Evolutionary conservation across 768 basidiomycete species (phyloP).

Genomic region (Cystobasidiopsis lactophilus): DNA sequence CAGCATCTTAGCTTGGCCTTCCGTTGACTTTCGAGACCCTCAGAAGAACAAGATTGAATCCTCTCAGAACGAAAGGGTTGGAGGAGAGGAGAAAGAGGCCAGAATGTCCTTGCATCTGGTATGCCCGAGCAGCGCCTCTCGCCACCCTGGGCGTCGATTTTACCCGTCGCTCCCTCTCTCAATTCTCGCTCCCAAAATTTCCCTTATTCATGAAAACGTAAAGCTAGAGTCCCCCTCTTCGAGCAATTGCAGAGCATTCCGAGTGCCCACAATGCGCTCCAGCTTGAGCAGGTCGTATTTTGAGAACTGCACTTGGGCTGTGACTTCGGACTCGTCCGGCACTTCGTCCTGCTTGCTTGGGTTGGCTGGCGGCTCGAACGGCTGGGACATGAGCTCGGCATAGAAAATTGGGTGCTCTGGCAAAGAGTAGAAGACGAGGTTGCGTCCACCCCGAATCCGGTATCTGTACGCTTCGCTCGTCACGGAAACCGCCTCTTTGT

Average conservation of each 20-base stretch:
- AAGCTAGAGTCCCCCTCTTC: slow-evolving; percentile 23
- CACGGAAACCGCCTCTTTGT: not conserved
- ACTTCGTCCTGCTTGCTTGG: slow-evolving; percentile 38
- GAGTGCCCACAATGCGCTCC: slow-evolving; percentile 54
- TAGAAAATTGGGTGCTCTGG: slow-evolving; percentile 84
- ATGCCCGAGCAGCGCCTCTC: too few relatives aligned
- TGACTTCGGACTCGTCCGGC: slow-evolving; percentile 71
- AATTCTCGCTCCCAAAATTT: too few relatives aligned
- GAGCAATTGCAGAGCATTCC: slow-evolving; percentile 27
- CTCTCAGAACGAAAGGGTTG: too few relatives aligned
- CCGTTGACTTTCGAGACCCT: too few relatives aligned
- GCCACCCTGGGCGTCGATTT: too few relatives aligned
- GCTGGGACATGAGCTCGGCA: slow-evolving; percentile 66
- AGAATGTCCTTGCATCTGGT: too few relatives aligned
- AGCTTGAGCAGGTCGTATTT: slow-evolving; percentile 73
- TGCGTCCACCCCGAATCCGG: slow-evolving; percentile 76
- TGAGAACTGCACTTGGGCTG: slow-evolving; percentile 54
- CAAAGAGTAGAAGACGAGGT: slow-evolving; percentile 76
- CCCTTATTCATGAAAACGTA: slow-evolving; percentile 24
- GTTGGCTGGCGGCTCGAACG: slow-evolving; percentile 35
- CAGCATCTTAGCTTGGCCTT: too few relatives aligned
- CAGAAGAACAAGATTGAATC: too few relatives aligned
- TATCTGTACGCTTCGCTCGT: slow-evolving; percentile 34
- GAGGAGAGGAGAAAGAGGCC: too few relatives aligned
- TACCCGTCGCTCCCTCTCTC: too few relatives aligned